These are phyloP conservation scores for Linnemannia exigua DNA, from an alignment of 192 early-diverging fungal genomes.

Conservation along the genomic window DNA sequence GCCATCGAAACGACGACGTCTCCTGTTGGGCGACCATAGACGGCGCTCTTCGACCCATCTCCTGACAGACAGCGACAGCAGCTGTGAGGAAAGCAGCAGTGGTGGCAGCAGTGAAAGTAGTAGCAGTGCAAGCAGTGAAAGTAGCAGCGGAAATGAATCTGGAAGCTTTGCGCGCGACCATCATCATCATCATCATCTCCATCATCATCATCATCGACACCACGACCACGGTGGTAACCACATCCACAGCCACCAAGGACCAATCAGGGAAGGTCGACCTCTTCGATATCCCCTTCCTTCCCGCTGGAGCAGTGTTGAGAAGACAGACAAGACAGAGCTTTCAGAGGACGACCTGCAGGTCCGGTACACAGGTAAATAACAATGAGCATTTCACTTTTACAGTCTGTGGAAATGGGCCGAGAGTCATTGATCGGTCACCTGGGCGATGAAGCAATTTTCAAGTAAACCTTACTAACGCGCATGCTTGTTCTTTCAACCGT, in stretches of 20 bases:
- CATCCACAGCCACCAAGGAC: neutral
- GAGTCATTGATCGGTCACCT: neutral
- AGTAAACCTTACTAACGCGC: neutral
- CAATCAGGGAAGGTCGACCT: conserved; percentile 1
- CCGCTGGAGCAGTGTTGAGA: conserved; percentile 37
- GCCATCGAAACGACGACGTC: conserved; percentile 34
- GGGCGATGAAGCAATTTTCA: neutral
- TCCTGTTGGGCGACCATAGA: neutral
- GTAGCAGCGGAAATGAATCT: conserved; percentile 43
- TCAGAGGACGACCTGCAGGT: conserved; percentile 50
- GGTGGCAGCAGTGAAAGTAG: conserved; percentile 2
- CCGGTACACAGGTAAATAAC: conserved; percentile 32
- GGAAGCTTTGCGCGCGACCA: conserved; percentile 18
- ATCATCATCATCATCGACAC: conserved; percentile 6
- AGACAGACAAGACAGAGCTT: conserved; percentile 48
- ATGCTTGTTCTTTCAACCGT: neutral
- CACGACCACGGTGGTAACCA: neutral
- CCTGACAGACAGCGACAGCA: conserved; percentile 25
- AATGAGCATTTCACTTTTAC: neutral
- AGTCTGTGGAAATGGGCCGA: neutral
- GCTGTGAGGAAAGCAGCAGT: conserved; percentile 15
- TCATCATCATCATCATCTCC: conserved; percentile 4
- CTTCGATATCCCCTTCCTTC: conserved; percentile 42
- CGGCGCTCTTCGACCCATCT: conserved; percentile 17
- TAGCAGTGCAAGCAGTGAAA: conserved; percentile 23